Percentiles rank a stretch among this genome's conserved stretches.
Conservation (phyloP, 2,329 filamentous ascomycete species). For the Diaporthe vexans region DNA sequence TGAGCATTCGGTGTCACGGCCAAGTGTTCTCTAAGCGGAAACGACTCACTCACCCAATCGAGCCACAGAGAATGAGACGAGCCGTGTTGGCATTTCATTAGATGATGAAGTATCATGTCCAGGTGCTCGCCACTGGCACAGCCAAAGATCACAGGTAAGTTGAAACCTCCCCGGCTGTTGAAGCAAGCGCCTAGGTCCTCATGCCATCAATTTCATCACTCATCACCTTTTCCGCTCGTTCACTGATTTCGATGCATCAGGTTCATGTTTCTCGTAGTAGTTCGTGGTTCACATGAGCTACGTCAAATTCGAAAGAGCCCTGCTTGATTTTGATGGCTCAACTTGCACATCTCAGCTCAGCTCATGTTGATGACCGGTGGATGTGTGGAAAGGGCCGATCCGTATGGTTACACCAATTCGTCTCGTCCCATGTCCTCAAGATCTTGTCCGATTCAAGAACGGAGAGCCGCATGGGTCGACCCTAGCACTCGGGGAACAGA, state of each 20-base stretch:
- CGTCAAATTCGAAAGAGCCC: no score
- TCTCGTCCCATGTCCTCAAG: slow-evolving; percentile 15
- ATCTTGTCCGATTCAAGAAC: background rate
- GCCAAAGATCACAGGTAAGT: no score
- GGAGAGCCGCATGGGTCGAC: background rate
- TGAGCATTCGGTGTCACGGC: background rate
- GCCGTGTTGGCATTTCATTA: background rate
- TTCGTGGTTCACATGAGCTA: background rate
- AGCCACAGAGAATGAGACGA: background rate
- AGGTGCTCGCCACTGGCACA: background rate
- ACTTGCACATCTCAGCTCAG: background rate
- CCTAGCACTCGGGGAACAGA: slow-evolving; percentile 3
- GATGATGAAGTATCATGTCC: rapidly evolving
- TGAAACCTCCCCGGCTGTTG: no score
- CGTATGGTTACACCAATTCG: background rate
- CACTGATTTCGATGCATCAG: background rate
- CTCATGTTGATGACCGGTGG: background rate
- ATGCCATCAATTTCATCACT: background rate
- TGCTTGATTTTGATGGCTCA: background rate
- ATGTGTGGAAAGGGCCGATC: no score
- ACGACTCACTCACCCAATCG: background rate
- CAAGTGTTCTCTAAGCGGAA: background rate
- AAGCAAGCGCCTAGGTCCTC: background rate
- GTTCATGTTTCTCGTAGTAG: no score
- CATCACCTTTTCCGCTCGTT: no score